Evolutionary conservation across 306 rosid species (phyloP), one percentile per base, ranked within the genome.

Genomic region (Vigna unguiculata): DNA sequence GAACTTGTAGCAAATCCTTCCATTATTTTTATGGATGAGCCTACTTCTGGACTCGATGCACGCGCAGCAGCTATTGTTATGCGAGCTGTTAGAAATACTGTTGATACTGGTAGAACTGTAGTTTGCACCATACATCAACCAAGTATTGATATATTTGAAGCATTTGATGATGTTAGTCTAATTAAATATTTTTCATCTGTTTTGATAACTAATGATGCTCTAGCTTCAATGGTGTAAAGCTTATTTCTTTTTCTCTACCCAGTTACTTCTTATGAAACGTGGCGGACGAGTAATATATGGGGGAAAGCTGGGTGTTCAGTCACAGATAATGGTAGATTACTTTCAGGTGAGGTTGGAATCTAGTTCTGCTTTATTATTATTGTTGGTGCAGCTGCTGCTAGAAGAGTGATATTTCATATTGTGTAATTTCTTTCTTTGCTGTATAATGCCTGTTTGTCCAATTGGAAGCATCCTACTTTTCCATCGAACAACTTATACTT

Each of bases 1-100:
- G 98, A 93, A 85, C 95, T 93, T 22, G 98, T 93, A 45, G 97
- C 98, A 78, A 93, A 93, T 82, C 98, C 98, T 82, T 93, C 96
- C 15, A 93, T 93, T 66, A 91, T 93, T 78, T 93, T 93, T 38
- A 93, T 93, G 98, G 98, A 93, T 69, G 98, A 93, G 79, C 98
- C 96, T 67, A 93, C 98, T 28, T 91, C 98, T 68, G 98, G 98
- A 79, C 93, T 93, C 34, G 98, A 93, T 81, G 96, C 98, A 30
- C 86, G 98, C 43, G 98, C 98, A 32, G 98, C 98, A 9, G 97
- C 98, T 28, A 93, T 91, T 51, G 98, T 93, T 11, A 93, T 91
- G 96, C 71, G 98, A 81, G 83, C 97, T 47, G 98, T 93, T 76
- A 91, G 96, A 49, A 93, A 93, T 74, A 91, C 96, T 28, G 98